Percentiles rank a stretch among this genome's conserved stretches.
Conservation (phyloP, 1,284 basidiomycete genomes). For the Hypsizygus ulmarius region DNA sequence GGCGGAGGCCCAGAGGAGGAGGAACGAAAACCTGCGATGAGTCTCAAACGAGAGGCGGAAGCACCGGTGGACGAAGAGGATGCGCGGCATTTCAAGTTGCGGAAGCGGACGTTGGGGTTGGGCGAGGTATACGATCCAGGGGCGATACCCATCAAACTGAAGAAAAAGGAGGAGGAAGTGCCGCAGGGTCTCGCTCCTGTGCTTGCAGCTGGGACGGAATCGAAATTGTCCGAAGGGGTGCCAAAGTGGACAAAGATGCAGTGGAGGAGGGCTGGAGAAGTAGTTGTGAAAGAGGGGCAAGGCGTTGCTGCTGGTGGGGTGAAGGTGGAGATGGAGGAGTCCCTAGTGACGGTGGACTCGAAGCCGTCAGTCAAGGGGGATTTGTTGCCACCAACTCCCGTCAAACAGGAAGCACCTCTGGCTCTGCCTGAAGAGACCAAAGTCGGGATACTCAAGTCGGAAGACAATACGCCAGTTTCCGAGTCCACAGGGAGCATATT, state of each 20-base stretch:
- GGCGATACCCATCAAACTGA: conserved; percentile 58
- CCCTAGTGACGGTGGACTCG: not conserved
- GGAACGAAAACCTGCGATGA: conserved; percentile 13
- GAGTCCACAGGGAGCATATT: conserved; percentile 26
- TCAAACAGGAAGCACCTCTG: conserved; percentile 11
- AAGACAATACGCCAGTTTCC: conserved; percentile 11
- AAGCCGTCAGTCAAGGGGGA: not conserved
- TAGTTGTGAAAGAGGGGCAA: not conserved
- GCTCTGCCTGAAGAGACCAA: conserved; percentile 13
- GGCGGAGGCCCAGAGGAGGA: conserved; percentile 1
- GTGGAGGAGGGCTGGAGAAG: conserved; percentile 26
- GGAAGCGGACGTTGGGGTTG: conserved; percentile 58
- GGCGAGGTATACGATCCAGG: conserved; percentile 75
- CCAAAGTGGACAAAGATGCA: conserved; percentile 34
- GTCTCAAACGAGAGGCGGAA: conserved; percentile 41
- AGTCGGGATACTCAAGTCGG: conserved; percentile 12
- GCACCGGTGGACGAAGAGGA: conserved; percentile 51
- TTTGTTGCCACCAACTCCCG: not conserved
- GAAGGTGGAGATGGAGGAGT: not conserved
- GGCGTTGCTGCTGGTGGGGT: not conserved
- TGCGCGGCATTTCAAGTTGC: conserved; percentile 60
- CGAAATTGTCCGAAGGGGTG: conserved; percentile 7
- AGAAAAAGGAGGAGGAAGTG: conserved; percentile 49
- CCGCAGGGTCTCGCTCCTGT: conserved; percentile 2
- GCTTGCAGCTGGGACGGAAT: not conserved